Evolutionary conservation across 1,139 yeast genomes (phyloP).

Genomic region (Trichomonascaceae sp.): DNA sequence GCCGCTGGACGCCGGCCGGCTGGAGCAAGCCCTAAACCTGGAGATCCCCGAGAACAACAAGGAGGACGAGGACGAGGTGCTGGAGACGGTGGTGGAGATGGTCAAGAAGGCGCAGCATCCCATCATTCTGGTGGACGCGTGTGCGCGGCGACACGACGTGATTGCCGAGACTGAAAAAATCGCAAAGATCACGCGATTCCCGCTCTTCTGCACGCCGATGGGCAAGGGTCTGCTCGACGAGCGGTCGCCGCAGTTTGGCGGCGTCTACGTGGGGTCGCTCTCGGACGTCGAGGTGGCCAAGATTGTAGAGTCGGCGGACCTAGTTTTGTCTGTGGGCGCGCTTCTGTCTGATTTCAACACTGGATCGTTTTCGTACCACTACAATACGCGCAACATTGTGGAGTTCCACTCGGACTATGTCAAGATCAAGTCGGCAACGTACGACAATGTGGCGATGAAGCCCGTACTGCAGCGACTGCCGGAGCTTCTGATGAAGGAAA

Average conservation of each 20-base stretch:
- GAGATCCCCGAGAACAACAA: constrained; percentile 47
- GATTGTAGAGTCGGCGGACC: constrained; percentile 65
- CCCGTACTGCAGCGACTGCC: constrained; percentile 41
- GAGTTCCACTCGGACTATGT: constrained; percentile 87
- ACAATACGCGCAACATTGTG: constrained; percentile 64
- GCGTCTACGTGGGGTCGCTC: constrained; percentile 74
- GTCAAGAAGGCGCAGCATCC: constrained; percentile 52
- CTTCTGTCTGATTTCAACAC: constrained; percentile 81
- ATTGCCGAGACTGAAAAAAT: constrained; percentile 47
- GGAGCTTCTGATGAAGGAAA: constrained; percentile 7
- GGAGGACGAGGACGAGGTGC: constrained; percentile 61
- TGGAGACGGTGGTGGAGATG: constrained; percentile 41
- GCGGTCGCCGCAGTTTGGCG: constrained; percentile 63
- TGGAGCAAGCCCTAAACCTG: constrained; percentile 55
- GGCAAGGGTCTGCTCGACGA: constrained; percentile 77
- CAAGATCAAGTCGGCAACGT: constrained; percentile 62
- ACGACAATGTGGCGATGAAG: constrained; percentile 71
- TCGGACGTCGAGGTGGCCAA: constrained; percentile 65
- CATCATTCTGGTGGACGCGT: constrained; percentile 70
- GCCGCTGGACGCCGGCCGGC: constrained; percentile 40
- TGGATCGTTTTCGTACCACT: constrained; percentile 75
- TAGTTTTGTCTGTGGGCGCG: constrained; percentile 69
- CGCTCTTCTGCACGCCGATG: constrained; percentile 82
- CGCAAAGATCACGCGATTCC: constrained; percentile 62
- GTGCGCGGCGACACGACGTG: constrained; percentile 69